Base-by-base conservation (phyloP, 2,329 filamentous ascomycete species). In the Apiospora sp. region DNA sequence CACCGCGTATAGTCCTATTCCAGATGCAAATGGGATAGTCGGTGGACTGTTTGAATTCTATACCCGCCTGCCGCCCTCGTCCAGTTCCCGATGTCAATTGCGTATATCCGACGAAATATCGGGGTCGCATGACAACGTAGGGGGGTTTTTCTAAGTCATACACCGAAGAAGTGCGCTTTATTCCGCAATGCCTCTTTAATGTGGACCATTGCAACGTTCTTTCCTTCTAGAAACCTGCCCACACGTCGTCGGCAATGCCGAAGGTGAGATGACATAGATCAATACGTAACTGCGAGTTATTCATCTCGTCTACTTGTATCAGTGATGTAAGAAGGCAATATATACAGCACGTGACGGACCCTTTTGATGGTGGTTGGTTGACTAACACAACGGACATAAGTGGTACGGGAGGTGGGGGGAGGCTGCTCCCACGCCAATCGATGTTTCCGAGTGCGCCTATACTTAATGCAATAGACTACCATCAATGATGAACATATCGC, bases 161-260 rank as follows among this genome's bases (percentile, higher is more conserved):
- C 34, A 41, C 34, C 19, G 19, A 64, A 4, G 19, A 64, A 10
- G 22, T 64, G 58, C 58, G 58, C 34, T 41, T 41, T 24, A 41
- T 41, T 64, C 58, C 34, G 34, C 19, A 19, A n/a, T 41, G 34
- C 30, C 30, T 64, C 22, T 34, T 64, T 34, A 24, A 13, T 41
- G 58, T 64, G 58, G 34, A 64, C 34, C 58, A 41, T 13, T 64
- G 10, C 58, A 30, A 64, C 58, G 30, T 64, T 41, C 34, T 64
- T 34, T 22, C 16, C 30, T 61, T 64, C 58, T 64, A 64, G 58
- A 64, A 41, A 19, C 58, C 34, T 41, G 58, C 13, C 34, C 8
- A n/a, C 34, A 41, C 58, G 34, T 37, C 10, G 5, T 64, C 58
- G 34, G 58, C 34, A 7, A 41, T 41, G 58, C 58, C 58, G 58